phyloP scores from a whole-genome alignment of 2,329 filamentous ascomycete genomes.

The Penicillium sp. region DNA sequence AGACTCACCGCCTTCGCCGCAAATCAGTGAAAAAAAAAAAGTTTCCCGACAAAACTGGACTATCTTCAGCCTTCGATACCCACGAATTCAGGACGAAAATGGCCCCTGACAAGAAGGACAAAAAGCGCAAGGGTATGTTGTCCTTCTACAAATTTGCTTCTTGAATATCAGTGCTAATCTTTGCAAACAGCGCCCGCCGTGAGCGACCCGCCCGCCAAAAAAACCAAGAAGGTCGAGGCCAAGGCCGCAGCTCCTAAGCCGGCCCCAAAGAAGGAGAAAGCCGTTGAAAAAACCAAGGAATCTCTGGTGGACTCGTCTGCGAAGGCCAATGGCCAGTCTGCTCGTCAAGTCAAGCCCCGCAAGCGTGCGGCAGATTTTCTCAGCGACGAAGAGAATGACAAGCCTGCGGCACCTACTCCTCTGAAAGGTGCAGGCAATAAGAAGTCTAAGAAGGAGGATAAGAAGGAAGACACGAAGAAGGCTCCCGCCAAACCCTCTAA shows the following conservation, averaged over 20 bases:
- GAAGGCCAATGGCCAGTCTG: conserved; percentile 32
- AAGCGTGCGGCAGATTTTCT: conserved; percentile 47
- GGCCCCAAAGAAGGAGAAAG: conserved; percentile 29
- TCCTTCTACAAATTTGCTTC: conserved; percentile 5
- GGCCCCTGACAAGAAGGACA: conserved; percentile 50
- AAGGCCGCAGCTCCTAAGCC: conserved; percentile 31
- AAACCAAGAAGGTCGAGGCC: conserved; percentile 51
- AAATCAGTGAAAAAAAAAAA: conserved; percentile 32
- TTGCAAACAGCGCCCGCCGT: conserved; percentile 33
- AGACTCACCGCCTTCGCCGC: conserved; percentile 29
- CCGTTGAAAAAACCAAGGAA: conserved; percentile 17
- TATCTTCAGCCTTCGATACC: conserved; percentile 28
- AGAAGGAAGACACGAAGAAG: conserved; percentile 24
- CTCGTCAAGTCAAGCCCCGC: conserved; percentile 39
- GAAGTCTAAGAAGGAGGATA: conserved; percentile 38
- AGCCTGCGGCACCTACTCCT: conserved; percentile 20
- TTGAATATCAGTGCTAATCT: background rate
- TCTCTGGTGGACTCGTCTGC: conserved; percentile 22
- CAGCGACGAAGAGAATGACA: conserved; percentile 38
- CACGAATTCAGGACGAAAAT: conserved; percentile 34
- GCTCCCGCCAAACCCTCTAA: conserved; percentile 15
- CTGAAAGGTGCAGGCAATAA: conserved; percentile 44
- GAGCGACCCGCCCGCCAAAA: conserved; percentile 50
- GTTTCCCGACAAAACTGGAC: conserved; percentile 18
- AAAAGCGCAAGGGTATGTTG: conserved; percentile 43